phyloP scores from a whole-genome alignment of 305 asterid genomes.

The Fraxinus angustifolia region DNA sequence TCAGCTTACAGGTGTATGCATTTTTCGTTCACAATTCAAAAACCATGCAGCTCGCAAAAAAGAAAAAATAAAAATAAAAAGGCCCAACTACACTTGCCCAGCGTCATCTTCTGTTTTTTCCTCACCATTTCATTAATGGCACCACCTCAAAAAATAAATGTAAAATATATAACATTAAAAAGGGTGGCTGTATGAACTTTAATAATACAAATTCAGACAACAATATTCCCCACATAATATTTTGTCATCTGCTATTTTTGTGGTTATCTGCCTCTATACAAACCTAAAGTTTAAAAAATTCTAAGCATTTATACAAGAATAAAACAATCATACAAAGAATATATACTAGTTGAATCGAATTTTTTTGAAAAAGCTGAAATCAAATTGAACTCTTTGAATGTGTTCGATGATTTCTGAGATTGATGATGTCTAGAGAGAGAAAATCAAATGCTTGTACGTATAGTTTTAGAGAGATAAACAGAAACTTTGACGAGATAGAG shows the following conservation, averaged over 20 bases:
- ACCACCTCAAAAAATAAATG: conserved; percentile 26
- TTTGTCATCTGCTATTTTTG: conserved; percentile 31
- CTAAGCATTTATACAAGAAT: conserved; percentile 23
- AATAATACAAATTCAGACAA: conserved; percentile 30
- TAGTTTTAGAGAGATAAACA: conserved; percentile 26
- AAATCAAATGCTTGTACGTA: neutral
- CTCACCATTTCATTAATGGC: conserved; percentile 28
- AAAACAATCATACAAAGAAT: conserved; percentile 26
- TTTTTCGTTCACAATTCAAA: conserved; percentile 41
- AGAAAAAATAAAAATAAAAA: no score
- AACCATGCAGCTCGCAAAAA: conserved; percentile 41
- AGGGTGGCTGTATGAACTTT: neutral
- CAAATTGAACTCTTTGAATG: conserved; percentile 27
- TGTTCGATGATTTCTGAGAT: conserved; percentile 22
- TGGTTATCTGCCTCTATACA: conserved; percentile 24
- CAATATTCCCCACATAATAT: conserved; percentile 39
- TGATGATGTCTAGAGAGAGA: conserved; percentile 25
- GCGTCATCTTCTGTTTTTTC: conserved; percentile 25
- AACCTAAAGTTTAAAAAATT: conserved; percentile 18
- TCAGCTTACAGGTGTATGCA: conserved; percentile 39
- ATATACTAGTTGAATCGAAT: conserved; percentile 36
- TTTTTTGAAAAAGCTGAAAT: conserved; percentile 18
- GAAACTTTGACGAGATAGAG: conserved; percentile 27
- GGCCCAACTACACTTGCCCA: conserved; percentile 27
- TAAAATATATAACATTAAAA: neutral